phyloP scores from a whole-genome alignment of 345 rosid genomes.

The Barbarea vulgaris region DNA sequence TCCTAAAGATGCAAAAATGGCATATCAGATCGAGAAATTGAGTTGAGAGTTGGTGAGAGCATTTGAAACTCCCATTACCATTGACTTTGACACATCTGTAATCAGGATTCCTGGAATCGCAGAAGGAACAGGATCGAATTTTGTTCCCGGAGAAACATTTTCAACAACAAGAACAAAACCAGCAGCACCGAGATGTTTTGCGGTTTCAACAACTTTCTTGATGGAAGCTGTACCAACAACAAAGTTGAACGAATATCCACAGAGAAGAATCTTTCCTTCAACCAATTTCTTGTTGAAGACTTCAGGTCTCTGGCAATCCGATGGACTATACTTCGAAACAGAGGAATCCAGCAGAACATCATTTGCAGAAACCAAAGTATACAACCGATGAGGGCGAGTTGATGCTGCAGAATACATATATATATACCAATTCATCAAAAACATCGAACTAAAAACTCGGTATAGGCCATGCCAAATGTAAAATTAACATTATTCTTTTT shows the following conservation, averaged over 20 bases:
- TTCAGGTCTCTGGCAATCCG: constrained; percentile 98
- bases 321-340: constrained; percentile 69
- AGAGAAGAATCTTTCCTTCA: constrained; percentile 90
- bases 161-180: constrained; percentile 99
- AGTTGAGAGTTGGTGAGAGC: constrained; percentile 18
- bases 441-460: not conserved
- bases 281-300: constrained; percentile 81
- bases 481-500: constrained; percentile 25
- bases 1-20: constrained; percentile 52
- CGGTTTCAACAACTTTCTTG: constrained; percentile 90
- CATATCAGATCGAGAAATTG: constrained; percentile 6
- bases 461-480: not conserved
- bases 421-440: constrained; percentile 3
- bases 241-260: constrained; percentile 98
- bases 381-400: constrained; percentile 67
- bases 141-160: constrained; percentile 92
- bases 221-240: constrained; percentile 92
- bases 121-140: constrained; percentile 94
- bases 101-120: constrained; percentile 85
- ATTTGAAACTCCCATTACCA: constrained; percentile 52
- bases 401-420: constrained; percentile 82
- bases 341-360: constrained; percentile 90
- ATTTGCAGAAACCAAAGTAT: constrained; percentile 88
- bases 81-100: constrained; percentile 76
- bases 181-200: constrained; percentile 83